Evolutionary conservation across 164 flowering plant species (phyloP), one percentile per base, ranked within the genome.

Genomic region (Vitis riparia): DNA sequence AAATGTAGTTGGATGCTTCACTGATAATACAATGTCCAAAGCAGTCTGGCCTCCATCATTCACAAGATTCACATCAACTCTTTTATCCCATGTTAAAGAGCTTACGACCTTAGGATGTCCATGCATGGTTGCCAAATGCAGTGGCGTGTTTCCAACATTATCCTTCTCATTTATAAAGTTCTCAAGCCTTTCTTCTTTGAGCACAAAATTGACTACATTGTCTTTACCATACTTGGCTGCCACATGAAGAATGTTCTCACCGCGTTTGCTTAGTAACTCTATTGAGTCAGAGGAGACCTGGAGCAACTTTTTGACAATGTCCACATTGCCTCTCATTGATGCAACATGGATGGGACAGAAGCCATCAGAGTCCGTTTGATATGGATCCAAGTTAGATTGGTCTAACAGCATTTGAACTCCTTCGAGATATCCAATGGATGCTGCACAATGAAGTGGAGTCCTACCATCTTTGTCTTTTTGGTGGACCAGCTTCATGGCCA

Each of bases 71-170:
- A 32, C 44, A 32, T 32, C 44, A 32, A 32, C 44, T 32, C 44
- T 32, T 32, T 32, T 32, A 6, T 32, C 44, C 44, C 44, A 32
- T 32, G 44, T 32, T 32, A 32, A 32, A 32, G 6, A 2, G 44
- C 44, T 32, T 4, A 74, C 72, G 15, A 51, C 50, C 27, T 51
- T 17, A 0, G 65, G 57, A 15, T 68, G 77, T 11, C 52, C 15
- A 15, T 57, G 2, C 2, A 56, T 55, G 7, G 72, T 52, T 3
- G 75, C 71, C 52, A 71, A 66, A 67, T 75, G 78, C 60, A 75
- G 57, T 14, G 75, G 72, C 5, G 72, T 76, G 49, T 71, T 71
- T 9, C 75, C 78, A 16, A 50, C 7, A 0, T 30, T 44, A 16
- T 71, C 72, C 12, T 8, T 61, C 48, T 50, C 63, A n/a, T 71